Conservation (phyloP, 2,329 filamentous ascomycete genomes). For the Cladosporium colombiae region DNA sequence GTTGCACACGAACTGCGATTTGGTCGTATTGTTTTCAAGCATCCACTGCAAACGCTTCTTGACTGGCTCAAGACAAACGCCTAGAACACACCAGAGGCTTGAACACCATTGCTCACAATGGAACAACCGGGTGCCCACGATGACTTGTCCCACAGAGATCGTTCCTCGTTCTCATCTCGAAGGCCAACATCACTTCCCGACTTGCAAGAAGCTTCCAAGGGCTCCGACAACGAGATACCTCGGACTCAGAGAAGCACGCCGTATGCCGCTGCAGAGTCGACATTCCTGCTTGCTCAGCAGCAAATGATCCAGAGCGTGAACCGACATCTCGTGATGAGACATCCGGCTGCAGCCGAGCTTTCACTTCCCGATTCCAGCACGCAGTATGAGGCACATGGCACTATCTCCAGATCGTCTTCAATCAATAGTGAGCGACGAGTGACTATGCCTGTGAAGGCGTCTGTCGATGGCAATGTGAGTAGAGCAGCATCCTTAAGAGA, state of each 20-base stretch:
- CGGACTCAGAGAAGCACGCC: neutral
- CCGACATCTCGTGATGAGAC: neutral
- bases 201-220: neutral
- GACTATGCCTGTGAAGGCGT: neutral
- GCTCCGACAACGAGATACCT: neutral
- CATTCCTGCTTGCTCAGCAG: neutral
- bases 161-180: neutral
- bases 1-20: conserved; percentile 1
- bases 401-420: neutral
- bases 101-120: neutral
- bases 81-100: neutral
- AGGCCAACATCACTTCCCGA: neutral
- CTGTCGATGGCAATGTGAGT: neutral
- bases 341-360: neutral
- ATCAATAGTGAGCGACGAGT: neutral
- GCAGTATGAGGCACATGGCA: neutral
- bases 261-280: neutral
- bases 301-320: neutral
- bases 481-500: conserved; percentile 5
- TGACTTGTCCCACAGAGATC: neutral
- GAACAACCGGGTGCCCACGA: neutral
- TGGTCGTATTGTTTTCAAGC: conserved; percentile 1
- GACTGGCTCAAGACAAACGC: neutral
- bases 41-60: neutral
- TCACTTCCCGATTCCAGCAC: neutral